Conservation (phyloP, 2,329 filamentous ascomycete species). For the Xylariaceae sp. region DNA sequence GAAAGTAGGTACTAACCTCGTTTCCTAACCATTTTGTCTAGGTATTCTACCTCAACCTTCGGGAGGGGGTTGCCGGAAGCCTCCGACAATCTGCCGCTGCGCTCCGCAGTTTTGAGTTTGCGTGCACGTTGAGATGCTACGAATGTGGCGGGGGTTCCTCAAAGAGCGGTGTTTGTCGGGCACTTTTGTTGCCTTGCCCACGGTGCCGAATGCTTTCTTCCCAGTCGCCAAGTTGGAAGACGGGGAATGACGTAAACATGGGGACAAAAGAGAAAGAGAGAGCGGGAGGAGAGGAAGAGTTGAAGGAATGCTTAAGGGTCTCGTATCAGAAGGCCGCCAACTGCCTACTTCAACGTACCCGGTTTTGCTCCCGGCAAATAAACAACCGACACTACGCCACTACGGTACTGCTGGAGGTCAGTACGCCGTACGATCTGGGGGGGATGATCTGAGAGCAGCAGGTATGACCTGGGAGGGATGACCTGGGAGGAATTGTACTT, state of each 20-base stretch:
- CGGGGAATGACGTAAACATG: conserved; percentile 7
- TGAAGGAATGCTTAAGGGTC: conserved; percentile 2
- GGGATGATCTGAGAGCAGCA: background rate
- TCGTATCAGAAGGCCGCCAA: conserved; percentile 1
- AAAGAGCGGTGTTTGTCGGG: conserved; percentile 5
- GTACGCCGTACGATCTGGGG: background rate
- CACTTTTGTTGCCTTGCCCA: conserved; percentile 4
- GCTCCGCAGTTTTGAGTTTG: conserved; percentile 9
- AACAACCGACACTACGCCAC: conserved; percentile 9
- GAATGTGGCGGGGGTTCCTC: background rate
- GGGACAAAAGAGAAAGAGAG: background rate
- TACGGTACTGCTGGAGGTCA: conserved; percentile 7
- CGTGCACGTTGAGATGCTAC: conserved; percentile 5
- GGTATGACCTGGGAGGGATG: background rate
- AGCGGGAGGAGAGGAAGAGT: background rate
- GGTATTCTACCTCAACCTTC: conserved; percentile 6
- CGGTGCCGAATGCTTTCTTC: background rate
- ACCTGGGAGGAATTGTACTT: background rate
- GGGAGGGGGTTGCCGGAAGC: conserved; percentile 9
- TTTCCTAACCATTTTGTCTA: conserved; percentile 49
- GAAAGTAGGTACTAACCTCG: conserved; percentile 44
- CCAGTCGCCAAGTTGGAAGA: background rate
- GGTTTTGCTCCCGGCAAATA: conserved; percentile 3
- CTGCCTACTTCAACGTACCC: background rate
- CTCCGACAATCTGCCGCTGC: conserved; percentile 12